These are phyloP conservation scores for Talaromyces sp. DNA, from an alignment of 2,329 filamentous ascomycete species.

Conservation along the genomic window DNA sequence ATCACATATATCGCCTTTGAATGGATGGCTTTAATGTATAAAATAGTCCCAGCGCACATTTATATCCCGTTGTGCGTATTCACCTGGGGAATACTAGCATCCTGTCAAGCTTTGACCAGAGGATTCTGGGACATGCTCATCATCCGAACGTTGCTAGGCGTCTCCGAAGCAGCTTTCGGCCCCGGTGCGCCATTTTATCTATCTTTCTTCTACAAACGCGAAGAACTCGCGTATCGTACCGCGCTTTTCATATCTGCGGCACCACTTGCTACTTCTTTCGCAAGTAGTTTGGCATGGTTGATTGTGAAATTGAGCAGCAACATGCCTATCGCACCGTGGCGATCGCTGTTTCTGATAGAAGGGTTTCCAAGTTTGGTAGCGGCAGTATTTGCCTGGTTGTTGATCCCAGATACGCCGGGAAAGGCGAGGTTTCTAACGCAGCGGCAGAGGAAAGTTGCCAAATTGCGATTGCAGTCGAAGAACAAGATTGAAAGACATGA, in stretches of 20 bases:
- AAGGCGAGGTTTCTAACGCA: constrained; percentile 63
- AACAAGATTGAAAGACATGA: constrained; percentile 45
- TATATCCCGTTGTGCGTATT: constrained; percentile 63
- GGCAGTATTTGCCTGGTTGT: constrained; percentile 69
- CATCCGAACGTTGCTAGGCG: constrained; percentile 49
- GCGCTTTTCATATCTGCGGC: constrained; percentile 81
- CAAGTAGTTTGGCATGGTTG: constrained; percentile 71
- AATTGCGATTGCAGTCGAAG: constrained; percentile 59
- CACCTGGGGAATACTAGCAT: constrained; percentile 76
- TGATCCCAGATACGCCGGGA: constrained; percentile 73
- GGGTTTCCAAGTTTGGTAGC: constrained; percentile 79
- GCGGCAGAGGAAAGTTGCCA: constrained; percentile 68
- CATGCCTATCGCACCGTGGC: constrained; percentile 75
- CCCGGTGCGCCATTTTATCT: constrained; percentile 65
- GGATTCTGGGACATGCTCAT: constrained; percentile 59
- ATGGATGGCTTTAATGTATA: constrained; percentile 66
- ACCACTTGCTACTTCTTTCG: constrained; percentile 64
- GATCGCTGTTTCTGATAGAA: constrained; percentile 79
- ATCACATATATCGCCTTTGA: constrained; percentile 64
- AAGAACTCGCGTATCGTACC: constrained; percentile 79
- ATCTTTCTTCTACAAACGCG: constrained; percentile 61
- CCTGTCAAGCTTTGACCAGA: constrained; percentile 66
- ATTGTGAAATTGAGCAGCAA: constrained; percentile 68
- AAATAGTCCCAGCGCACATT: constrained; percentile 59
- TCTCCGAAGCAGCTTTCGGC: constrained; percentile 62